phyloP scores from a whole-genome alignment of 495 filamentous ascomycete species.

The Monascus purpureus region DNA sequence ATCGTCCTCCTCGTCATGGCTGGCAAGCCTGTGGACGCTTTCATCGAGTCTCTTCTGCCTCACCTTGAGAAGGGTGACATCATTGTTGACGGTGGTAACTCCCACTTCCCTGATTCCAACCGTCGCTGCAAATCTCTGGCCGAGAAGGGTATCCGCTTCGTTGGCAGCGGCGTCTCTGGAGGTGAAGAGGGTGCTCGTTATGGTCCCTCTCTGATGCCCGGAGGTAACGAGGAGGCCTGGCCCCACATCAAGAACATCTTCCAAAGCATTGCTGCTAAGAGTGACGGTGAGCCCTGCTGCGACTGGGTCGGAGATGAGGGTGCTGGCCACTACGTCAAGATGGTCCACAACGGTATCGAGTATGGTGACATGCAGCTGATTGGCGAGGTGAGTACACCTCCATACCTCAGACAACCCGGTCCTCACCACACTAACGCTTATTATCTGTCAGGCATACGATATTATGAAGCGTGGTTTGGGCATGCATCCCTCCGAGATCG shows the following conservation, averaged over 20 bases:
- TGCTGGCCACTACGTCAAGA: conserved; percentile 99
- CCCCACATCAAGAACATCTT: conserved; percentile 98
- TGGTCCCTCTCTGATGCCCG: conserved; percentile 95
- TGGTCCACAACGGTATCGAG: conserved; percentile 99
- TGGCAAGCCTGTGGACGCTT: conserved; percentile 93
- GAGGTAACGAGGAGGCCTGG: conserved; percentile 96
- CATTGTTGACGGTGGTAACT: conserved; percentile 99
- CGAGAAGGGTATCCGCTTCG: conserved; percentile 84
- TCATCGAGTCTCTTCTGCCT: conserved; percentile 90
- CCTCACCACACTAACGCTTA: neutral
- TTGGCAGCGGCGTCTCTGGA: conserved; percentile 94
- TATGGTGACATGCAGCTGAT: conserved; percentile 99
- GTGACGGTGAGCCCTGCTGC: conserved; percentile 90
- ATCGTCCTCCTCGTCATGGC: conserved; percentile 98
- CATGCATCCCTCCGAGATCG: conserved; percentile 77
- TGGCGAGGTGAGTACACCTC: conserved; percentile 60
- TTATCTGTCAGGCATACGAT: conserved; percentile 71
- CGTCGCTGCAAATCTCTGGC: conserved; percentile 77
- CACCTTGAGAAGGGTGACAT: conserved; percentile 86
- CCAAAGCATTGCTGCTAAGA: conserved; percentile 95
- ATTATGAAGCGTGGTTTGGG: conserved; percentile 96
- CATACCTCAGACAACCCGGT: neutral
- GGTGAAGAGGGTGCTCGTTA: conserved; percentile 98
- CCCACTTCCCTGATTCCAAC: conserved; percentile 97
- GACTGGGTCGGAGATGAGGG: conserved; percentile 99